Evolutionary conservation across 257 asterid species (phyloP).

Genomic region (Solanum medicagineum): DNA sequence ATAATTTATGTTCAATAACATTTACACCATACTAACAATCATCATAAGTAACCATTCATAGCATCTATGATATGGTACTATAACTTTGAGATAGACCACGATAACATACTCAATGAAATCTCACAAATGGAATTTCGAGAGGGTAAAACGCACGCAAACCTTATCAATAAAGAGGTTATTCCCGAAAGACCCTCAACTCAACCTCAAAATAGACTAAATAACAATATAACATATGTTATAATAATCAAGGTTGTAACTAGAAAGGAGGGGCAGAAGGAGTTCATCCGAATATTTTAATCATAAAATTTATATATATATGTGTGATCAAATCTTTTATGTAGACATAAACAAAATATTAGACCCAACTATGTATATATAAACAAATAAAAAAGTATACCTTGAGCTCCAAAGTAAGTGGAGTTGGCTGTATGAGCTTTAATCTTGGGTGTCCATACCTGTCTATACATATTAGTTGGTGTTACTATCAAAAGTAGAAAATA

Average conservation of each 20-base stretch:
- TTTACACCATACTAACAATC: background rate
- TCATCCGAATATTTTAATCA: no score
- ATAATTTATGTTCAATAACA: background rate
- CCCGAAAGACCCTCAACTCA: no score
- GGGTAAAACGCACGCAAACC: no score
- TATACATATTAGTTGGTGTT: constrained; percentile 40
- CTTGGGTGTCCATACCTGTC: constrained; percentile 33
- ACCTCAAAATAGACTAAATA: background rate
- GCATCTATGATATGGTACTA: background rate
- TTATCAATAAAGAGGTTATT: no score
- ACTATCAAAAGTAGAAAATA: constrained; percentile 48
- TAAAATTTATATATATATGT: no score
- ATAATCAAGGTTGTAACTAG: background rate
- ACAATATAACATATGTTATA: background rate
- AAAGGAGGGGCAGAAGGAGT: background rate
- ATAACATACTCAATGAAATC: background rate
- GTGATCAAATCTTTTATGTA: no score
- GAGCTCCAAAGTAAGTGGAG: constrained; percentile 74
- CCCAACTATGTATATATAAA: no score
- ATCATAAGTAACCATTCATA: background rate
- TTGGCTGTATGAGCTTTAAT: constrained; percentile 20
- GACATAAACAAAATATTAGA: no score
- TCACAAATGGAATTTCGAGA: no score
- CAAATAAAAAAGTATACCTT: constrained; percentile 24
- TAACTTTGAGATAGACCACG: no score